phyloP scores from a whole-genome alignment of 345 rosid genomes.

The Boechera stricta region DNA sequence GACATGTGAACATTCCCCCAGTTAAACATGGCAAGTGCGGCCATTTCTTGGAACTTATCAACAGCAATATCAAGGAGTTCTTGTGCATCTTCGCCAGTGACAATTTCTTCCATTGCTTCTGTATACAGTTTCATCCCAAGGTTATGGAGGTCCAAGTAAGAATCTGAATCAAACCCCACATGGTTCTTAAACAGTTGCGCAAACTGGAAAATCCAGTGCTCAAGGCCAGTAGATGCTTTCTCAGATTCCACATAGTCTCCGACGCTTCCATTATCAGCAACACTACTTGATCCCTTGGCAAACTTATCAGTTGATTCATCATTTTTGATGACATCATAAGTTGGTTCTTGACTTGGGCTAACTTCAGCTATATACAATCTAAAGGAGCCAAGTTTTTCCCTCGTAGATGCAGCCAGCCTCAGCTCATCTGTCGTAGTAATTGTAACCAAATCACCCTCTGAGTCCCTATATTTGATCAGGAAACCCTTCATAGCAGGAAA shows the following conservation, averaged over 20 bases:
- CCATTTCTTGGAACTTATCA: constrained; percentile 96
- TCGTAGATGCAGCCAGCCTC: constrained; percentile 60
- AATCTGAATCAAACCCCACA: constrained; percentile 93
- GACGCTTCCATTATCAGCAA: constrained; percentile 41
- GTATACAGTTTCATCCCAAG: constrained; percentile 90
- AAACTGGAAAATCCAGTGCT: constrained; percentile 90
- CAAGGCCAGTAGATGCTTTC: constrained; percentile 52
- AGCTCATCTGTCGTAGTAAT: constrained; percentile 84
- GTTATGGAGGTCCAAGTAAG: constrained; percentile 84
- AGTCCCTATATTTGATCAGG: constrained; percentile 81
- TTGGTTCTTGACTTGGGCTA: constrained; percentile 76
- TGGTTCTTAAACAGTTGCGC: constrained; percentile 88
- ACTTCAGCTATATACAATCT: constrained; percentile 79
- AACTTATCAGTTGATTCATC: constrained; percentile 45
- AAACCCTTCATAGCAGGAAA: constrained; percentile 76
- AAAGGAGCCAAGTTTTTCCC: constrained; percentile 61
- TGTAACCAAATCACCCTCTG: constrained; percentile 91
- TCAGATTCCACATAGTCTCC: constrained; percentile 50
- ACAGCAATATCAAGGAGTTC: constrained; percentile 78
- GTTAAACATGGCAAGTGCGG: constrained; percentile 86
- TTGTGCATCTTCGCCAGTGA: constrained; percentile 84
- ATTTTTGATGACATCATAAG: constrained; percentile 56
- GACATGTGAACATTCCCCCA: constrained; percentile 98
- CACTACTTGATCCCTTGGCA: constrained; percentile 43
- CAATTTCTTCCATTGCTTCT: constrained; percentile 87